Evolutionary conservation across 352 stramenopile species (phyloP).

Genomic region (Globisporangium solare): DNA sequence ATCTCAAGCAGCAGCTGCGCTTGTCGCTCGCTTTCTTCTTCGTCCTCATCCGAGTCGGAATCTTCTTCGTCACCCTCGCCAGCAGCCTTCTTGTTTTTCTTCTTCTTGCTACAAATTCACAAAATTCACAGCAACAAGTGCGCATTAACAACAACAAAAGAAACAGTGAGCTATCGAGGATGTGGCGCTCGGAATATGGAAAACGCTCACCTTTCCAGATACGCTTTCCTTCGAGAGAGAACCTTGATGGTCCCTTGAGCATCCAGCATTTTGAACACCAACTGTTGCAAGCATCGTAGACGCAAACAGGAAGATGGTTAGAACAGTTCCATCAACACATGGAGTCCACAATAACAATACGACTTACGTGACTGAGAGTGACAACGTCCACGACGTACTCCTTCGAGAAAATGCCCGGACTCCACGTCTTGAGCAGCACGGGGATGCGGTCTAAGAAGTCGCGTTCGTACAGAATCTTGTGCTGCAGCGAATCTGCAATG

Average conservation of each 20-base stretch:
- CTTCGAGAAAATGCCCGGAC: conserved; percentile 50
- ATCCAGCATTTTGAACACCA: conserved; percentile 86
- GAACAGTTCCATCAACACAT: conserved; percentile 6
- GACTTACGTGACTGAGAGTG: conserved; percentile 80
- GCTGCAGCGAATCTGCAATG: conserved; percentile 80
- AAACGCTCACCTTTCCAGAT: conserved; percentile 42
- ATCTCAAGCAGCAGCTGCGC: conserved; percentile 75
- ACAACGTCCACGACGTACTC: conserved; percentile 78
- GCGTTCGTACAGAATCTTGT: conserved; percentile 88
- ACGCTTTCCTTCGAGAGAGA: conserved; percentile 62
- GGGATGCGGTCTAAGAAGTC: conserved; percentile 83
- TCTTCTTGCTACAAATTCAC: conserved; percentile 8
- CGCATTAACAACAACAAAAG: conserved; percentile 4
- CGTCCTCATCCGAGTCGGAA: conserved; percentile 52
- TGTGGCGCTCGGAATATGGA: background rate
- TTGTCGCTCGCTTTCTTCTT: conserved; percentile 70
- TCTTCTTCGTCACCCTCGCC: conserved; percentile 21
- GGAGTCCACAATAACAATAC: background rate
- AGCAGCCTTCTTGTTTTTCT: conserved; percentile 38
- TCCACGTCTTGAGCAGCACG: conserved; percentile 78
- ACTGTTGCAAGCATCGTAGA: conserved; percentile 23
- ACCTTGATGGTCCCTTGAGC: conserved; percentile 84
- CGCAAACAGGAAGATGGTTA: background rate
- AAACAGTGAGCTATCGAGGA: background rate
- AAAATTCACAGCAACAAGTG: too few species aligned